phyloP scores from a whole-genome alignment of 1,139 yeast species.

The Yamadazyma kanchanaburiensis region DNA sequence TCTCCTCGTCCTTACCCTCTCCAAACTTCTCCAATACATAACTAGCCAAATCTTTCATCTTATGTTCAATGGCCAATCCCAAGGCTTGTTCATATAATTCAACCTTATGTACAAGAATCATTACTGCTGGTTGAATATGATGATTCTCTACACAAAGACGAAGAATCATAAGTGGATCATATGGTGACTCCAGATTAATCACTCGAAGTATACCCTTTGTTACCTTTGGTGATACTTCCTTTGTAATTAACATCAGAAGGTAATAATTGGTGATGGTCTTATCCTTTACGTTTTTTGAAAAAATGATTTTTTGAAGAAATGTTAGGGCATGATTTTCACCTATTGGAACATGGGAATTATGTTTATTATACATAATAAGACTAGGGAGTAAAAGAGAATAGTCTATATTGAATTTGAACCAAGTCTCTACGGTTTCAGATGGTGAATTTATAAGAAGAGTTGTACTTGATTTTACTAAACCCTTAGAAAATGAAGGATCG shows the following conservation, averaged over 20 bases:
- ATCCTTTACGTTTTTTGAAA: slow-evolving; percentile 46
- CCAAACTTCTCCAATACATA: slow-evolving; percentile 34
- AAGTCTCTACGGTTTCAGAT: slow-evolving; percentile 65
- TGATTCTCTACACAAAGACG: slow-evolving; percentile 65
- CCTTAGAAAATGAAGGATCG: too few relatives aligned
- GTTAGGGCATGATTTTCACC: slow-evolving; percentile 60
- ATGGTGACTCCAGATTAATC: slow-evolving; percentile 27
- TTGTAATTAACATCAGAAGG: slow-evolving; percentile 59
- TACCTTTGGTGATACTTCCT: slow-evolving; percentile 19
- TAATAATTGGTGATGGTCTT: slow-evolving; percentile 66
- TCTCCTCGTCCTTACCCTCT: slow-evolving; percentile 7
- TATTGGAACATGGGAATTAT: slow-evolving; percentile 25
- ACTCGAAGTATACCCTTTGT: slow-evolving; percentile 26
- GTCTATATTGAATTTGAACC: slow-evolving; percentile 62
- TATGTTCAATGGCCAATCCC: slow-evolving; percentile 61
- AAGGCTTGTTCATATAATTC: slow-evolving; percentile 80
- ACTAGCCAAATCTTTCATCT: slow-evolving; percentile 56
- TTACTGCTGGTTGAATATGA: slow-evolving; percentile 63
- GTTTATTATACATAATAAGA: slow-evolving; percentile 60
- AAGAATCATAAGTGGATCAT: slow-evolving; percentile 71
- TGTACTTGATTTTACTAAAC: slow-evolving; percentile 63
- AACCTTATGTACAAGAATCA: slow-evolving; percentile 62
- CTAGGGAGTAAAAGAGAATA: slow-evolving; percentile 72
- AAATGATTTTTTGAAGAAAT: slow-evolving; percentile 60
- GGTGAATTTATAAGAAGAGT: slow-evolving; percentile 70